These are phyloP conservation scores for Singerocomus inundabilis DNA, from an alignment of 1,284 basidiomycete species.

Conservation along the genomic window DNA sequence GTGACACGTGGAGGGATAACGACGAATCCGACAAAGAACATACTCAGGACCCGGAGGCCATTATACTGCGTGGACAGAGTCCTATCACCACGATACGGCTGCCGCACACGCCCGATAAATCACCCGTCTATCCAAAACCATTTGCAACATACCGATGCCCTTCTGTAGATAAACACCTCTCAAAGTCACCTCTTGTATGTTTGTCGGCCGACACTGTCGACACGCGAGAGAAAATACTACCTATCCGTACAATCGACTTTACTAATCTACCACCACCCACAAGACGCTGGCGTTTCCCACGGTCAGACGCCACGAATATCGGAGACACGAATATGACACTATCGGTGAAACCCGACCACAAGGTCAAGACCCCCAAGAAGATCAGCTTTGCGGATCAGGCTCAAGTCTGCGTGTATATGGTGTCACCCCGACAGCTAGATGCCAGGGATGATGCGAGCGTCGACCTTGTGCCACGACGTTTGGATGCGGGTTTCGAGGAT, in stretches of 20 bases:
- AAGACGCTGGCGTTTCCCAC: conserved; percentile 15
- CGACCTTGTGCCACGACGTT: neutral
- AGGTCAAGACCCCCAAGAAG: conserved; percentile 28
- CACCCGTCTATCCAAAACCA: neutral
- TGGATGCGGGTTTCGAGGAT: neutral
- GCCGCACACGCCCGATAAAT: conserved; percentile 14
- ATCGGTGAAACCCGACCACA: conserved; percentile 10
- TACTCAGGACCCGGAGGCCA: neutral
- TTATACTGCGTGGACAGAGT: neutral
- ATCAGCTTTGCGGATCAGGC: conserved; percentile 31
- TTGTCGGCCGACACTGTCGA: neutral
- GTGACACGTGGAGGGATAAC: neutral
- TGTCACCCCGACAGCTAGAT: conserved; percentile 17
- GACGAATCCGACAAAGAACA: neutral
- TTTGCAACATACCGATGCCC: neutral
- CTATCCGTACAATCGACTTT: conserved; percentile 30
- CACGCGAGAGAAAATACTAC: neutral
- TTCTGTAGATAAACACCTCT: neutral
- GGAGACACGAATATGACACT: neutral
- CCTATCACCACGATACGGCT: neutral
- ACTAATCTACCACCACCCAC: conserved; percentile 20
- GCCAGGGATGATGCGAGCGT: neutral
- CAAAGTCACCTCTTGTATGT: neutral
- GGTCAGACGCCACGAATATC: neutral
- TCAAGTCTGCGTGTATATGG: conserved; percentile 22